A percentile compares a stretch with the other conserved stretches of the same genome.
phyloP scores from a whole-genome alignment of 106 monocot species.

The Platanthera zijinensis region DNA sequence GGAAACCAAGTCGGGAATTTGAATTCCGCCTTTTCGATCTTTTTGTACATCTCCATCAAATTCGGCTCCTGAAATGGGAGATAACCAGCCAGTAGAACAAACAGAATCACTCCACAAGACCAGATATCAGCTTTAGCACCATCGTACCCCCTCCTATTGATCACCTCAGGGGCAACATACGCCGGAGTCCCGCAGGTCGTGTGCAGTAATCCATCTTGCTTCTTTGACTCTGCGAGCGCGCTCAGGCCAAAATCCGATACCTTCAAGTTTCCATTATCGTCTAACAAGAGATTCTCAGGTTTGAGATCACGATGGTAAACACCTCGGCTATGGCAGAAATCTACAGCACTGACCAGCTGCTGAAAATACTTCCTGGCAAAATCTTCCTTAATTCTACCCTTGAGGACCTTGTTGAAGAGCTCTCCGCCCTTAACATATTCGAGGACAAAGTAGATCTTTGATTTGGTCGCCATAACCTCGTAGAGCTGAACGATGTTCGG shows the following conservation, averaged over 20 bases:
- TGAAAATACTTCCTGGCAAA: conserved; percentile 34
- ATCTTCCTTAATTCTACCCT: conserved; percentile 36
- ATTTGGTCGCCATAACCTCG: conserved; percentile 48
- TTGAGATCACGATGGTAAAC: conserved; percentile 54
- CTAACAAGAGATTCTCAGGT: conserved; percentile 40
- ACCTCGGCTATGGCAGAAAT: conserved; percentile 42
- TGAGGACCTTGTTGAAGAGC: conserved; percentile 26
- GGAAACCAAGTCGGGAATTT: conserved; percentile 38
- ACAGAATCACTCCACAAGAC: conserved; percentile 27
- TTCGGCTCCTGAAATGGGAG: conserved; percentile 41
- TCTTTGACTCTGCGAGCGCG: conserved; percentile 24
- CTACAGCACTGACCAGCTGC: conserved; percentile 35
- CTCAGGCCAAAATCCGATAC: conserved; percentile 50
- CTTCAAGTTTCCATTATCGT: conserved; percentile 39
- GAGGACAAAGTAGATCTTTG: conserved; percentile 40
- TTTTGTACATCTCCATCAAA: conserved; percentile 40
- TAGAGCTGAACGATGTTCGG: conserved; percentile 34
- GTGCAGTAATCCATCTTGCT: conserved; percentile 32
- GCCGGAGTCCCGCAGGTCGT: conserved; percentile 50
- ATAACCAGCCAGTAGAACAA: conserved; percentile 32
- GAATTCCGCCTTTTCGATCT: conserved; percentile 39
- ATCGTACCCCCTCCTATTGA: conserved; percentile 35
- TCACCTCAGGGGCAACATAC: conserved; percentile 49
- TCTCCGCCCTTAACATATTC: conserved; percentile 40
- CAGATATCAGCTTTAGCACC: conserved; percentile 47